Percentiles rank a stretch among this genome's conserved stretches.
Evolutionary conservation across 1,284 basidiomycete genomes (phyloP).

Genomic region (Uromyces viciae-fabae): DNA sequence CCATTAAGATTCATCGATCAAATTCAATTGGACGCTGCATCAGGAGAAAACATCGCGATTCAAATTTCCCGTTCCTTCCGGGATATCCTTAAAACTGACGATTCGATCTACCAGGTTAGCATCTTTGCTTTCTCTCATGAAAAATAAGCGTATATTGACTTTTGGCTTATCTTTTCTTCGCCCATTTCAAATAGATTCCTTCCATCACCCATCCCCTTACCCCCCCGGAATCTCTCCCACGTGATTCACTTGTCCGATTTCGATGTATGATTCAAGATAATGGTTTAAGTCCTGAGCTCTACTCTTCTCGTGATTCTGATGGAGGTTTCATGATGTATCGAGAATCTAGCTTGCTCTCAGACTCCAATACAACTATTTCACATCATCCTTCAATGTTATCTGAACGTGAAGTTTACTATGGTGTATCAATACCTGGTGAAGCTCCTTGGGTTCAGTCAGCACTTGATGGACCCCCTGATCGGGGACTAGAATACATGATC

Average conservation of each 20-base stretch:
- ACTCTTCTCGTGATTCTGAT: constrained; percentile 11
- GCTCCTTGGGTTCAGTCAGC: constrained; percentile 21
- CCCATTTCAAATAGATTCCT: constrained; percentile 20
- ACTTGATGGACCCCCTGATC: constrained; percentile 33
- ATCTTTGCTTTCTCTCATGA: background rate
- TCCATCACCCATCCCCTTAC: constrained; percentile 33
- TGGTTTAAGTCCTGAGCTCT: constrained; percentile 20
- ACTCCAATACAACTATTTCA: background rate
- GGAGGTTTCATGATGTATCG: constrained; percentile 22
- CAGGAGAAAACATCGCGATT: background rate
- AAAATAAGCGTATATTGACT: background rate
- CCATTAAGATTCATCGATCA: constrained; percentile 15
- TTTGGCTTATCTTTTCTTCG: background rate
- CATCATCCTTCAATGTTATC: background rate
- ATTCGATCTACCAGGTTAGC: constrained; percentile 31
- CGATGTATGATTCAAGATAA: constrained; percentile 44
- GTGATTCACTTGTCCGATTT: constrained; percentile 27
- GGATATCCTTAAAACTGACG: background rate
- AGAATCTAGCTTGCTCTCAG: background rate
- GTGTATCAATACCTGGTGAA: constrained; percentile 40
- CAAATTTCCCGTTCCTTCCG: constrained; percentile 20
- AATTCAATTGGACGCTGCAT: background rate
- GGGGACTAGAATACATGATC: constrained; percentile 16
- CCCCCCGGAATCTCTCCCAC: background rate
- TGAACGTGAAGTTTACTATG: constrained; percentile 41